Percentiles rank a stretch among this genome's conserved stretches.
These are phyloP conservation scores for Wickerhamiella azymoides DNA, from an alignment of 805 yeast genomes.

Conservation along the genomic window DNA sequence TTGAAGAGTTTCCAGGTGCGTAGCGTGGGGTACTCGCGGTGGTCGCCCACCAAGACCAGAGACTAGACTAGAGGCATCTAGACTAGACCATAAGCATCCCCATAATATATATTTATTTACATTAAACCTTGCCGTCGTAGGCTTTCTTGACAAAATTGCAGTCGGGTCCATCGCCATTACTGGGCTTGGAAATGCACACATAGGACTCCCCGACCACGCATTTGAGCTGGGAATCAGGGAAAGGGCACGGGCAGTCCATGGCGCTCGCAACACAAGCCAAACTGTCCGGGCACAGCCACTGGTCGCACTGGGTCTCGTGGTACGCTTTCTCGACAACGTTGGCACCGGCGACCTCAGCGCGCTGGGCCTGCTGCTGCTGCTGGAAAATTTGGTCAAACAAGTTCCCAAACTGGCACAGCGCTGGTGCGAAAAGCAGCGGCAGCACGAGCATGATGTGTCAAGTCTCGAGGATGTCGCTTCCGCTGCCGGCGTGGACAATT, in stretches of 20 bases:
- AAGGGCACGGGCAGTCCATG: constrained; percentile 79
- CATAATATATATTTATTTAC: not conserved
- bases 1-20: constrained; percentile 37
- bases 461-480: not conserved
- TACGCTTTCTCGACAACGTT: constrained; percentile 15
- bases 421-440: not conserved
- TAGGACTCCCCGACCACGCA: constrained; percentile 62
- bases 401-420: constrained; percentile 30
- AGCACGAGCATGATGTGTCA: not conserved
- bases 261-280: constrained; percentile 57
- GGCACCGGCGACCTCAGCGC: constrained; percentile 4
- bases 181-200: constrained; percentile 77
- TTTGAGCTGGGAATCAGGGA: constrained; percentile 69
- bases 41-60: constrained; percentile 76
- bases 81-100: no score
- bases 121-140: constrained; percentile 40
- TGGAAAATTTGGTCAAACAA: constrained; percentile 31
- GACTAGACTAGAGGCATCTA: constrained; percentile 31
- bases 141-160: constrained; percentile 78
- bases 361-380: constrained; percentile 19
- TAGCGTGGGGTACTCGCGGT: constrained; percentile 61
- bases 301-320: constrained; percentile 35
- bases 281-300: constrained; percentile 74
- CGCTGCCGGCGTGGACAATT: not conserved
- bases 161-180: constrained; percentile 39